Base-by-base conservation (phyloP, 768 basidiomycete species). In the Suillus fuscotomentosus region DNA sequence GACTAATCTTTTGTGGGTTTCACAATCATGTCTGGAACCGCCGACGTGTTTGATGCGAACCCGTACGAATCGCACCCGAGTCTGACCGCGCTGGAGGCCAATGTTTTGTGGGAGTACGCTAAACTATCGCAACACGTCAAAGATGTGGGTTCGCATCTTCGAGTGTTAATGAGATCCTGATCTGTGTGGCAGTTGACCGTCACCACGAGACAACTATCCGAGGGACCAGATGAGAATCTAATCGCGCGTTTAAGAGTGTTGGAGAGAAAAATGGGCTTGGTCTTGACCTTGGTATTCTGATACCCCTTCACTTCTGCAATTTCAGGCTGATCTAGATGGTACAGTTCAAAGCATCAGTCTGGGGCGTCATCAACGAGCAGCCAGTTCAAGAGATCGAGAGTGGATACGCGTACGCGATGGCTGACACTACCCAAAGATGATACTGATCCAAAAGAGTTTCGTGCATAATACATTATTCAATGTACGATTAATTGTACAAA, bases 331-430 rank as follows among this genome's bases (percentile, higher is more conserved):
- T 8, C n/a, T n/a, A 8, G 55, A 3, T 60, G 0, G 24, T 22
- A 7, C 69, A 95, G 94, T 98, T 95, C 86, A 96, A 97, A 78
- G 95, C 91, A 0, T 97, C 96, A 13, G 94, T 97, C 1, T 97
- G 95, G 94, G 93, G 90, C 15, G 90, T 96, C 61, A 90, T 97
- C 73, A 92, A 90, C 73, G 90, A 93, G 70, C 89, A 91, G 70
- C 84, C 86, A 39, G 72, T 65, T 60, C 67, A 61, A 13, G 70
- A 67, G 57, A 61, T 50, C 50, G 63, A 69, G 14, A 70, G 51
- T 24, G 63, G 68, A 57, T 65, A 68, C 27, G 60, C 67, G 22
- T 70, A 74, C 66, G 65, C 61, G 36, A 67, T 65, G 39, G 54
- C 27, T 62, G 60, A 59, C 45, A 60, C 50, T 22, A 67, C 66